These are phyloP conservation scores for Talaromyces verruculosus DNA, from an alignment of 2,329 filamentous ascomycete species.

Conservation along the genomic window DNA sequence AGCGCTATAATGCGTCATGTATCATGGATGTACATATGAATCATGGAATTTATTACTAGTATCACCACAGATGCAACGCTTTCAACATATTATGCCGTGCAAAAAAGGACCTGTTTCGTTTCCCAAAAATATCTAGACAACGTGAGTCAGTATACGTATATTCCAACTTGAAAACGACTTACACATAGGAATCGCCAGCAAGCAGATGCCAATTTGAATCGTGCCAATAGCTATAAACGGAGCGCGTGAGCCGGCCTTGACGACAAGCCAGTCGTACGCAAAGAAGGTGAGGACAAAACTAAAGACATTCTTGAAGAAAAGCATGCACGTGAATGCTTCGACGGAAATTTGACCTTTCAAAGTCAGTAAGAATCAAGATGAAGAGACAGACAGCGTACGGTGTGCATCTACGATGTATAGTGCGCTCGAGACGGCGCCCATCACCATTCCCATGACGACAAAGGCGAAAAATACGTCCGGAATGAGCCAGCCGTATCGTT, in stretches of 20 bases:
- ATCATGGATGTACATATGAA: background rate
- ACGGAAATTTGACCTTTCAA: conserved; percentile 70
- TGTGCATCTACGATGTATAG: conserved; percentile 93
- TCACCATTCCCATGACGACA: conserved; percentile 85
- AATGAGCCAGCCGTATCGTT: conserved; percentile 67
- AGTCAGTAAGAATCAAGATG: conserved; percentile 20
- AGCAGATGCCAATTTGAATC: conserved; percentile 75
- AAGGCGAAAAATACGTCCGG: conserved; percentile 81
- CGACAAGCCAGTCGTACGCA: conserved; percentile 78
- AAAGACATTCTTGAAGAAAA: conserved; percentile 95
- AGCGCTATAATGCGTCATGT: background rate
- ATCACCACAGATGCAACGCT: conserved; percentile 37
- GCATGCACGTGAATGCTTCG: conserved; percentile 83
- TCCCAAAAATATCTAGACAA: conserved; percentile 69
- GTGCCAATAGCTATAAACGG: conserved; percentile 69
- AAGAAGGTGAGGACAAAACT: conserved; percentile 80
- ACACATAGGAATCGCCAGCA: conserved; percentile 75
- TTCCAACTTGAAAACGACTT: conserved; percentile 48
- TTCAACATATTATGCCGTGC: conserved; percentile 70
- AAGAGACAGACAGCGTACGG: conserved; percentile 55
- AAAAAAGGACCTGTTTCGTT: conserved; percentile 72
- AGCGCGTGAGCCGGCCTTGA: conserved; percentile 54
- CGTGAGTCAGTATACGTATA: background rate
- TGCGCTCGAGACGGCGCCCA: conserved; percentile 80
- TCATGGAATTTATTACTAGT: too few relatives aligned